Evolutionary conservation across 2,329 filamentous ascomycete species (phyloP), one percentile per base, ranked within the genome.

Genomic region (Venturia nashicola): DNA sequence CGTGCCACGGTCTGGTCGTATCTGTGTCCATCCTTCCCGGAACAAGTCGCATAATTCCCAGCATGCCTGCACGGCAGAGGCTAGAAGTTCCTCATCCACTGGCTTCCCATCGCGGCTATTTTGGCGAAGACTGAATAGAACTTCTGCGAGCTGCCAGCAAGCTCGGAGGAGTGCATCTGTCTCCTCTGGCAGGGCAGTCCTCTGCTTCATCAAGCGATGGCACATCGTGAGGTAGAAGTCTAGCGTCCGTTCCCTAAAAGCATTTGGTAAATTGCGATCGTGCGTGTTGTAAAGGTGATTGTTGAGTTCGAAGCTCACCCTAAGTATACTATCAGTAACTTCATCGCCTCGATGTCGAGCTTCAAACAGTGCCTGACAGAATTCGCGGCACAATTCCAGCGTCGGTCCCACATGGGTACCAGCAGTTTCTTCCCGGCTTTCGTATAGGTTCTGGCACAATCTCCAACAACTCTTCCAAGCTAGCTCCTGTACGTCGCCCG

Each of bases 401-500:
- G 90, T 95, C 23, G 86, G 84, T 64, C 83, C 82, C 54, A 92
- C 85, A 66, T 88, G 86, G 40, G 83, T 83, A 62, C 86, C 83
- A 40, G 85, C 79, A 62, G 87, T 82, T 67, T 91, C 87, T 64
- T 93, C 86, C 61, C 87, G 83, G 68, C 87, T 90, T 66, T 91
- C 85, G 72, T 97, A 97, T 3, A 97, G 82, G 65, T 89, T 88
- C 72, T 96, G 90, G 72, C 92, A 97, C 32, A 97, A 79, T 69
- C 88, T 89, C 93, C 92, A 97, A 76, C 92, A 97, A 66, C 88
- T 89, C 73, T 89, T 91, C 93, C 92, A 97, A 0, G 92, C 91
- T 69, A 88, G 87, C 72, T 96, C 90, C 71, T 96, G 89, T 36
- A 87, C 84, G 68, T 91, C 87, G 0, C 88, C 87, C 12, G 85